Evolutionary conservation across 345 rosid genomes (phyloP).

Genomic region (Dipteronia sinensis): DNA sequence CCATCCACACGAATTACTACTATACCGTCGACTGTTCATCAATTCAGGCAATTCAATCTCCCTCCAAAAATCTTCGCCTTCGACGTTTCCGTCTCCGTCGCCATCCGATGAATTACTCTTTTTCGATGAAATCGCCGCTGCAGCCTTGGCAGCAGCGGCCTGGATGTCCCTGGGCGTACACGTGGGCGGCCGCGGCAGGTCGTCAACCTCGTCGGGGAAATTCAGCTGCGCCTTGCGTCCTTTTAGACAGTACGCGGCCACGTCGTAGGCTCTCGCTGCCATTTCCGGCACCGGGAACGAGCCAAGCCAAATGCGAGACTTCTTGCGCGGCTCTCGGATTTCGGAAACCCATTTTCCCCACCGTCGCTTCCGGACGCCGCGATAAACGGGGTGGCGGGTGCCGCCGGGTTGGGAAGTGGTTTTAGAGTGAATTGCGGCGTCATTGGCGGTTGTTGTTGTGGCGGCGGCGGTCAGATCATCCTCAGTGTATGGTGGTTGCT

Average conservation of each 20-base stretch:
- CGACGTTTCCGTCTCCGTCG: slow-evolving; percentile 9
- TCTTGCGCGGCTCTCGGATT: slow-evolving; percentile 84
- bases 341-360: slow-evolving; percentile 98
- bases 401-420: slow-evolving; percentile 23
- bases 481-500: slow-evolving; percentile 42
- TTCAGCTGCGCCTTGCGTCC: slow-evolving; percentile 83
- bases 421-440: slow-evolving; percentile 6
- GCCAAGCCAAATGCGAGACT: slow-evolving; percentile 87
- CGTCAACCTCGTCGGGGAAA: slow-evolving; percentile 69
- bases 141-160: slow-evolving; percentile 76
- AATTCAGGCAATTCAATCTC: slow-evolving; percentile 79
- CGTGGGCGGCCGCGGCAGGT: slow-evolving; percentile 61
- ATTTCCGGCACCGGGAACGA: slow-evolving; percentile 81
- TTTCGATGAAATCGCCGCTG: slow-evolving; percentile 30
- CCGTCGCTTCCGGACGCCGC: slow-evolving; percentile 72
- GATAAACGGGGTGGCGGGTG: slow-evolving; percentile 66
- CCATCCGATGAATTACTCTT: slow-evolving; percentile 28
- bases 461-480: slow-evolving; percentile 33
- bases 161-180: slow-evolving; percentile 73
- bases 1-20: slow-evolving; percentile 45
- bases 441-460: slow-evolving; percentile 22
- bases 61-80: slow-evolving; percentile 67
- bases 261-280: slow-evolving; percentile 91
- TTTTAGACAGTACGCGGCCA: slow-evolving; percentile 70
- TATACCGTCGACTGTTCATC: slow-evolving; percentile 33